Percentiles rank a stretch among this genome's conserved stretches.
These are phyloP conservation scores for Cadophora sp. DNA, from an alignment of 2,329 filamentous ascomycete species.

Conservation along the genomic window DNA sequence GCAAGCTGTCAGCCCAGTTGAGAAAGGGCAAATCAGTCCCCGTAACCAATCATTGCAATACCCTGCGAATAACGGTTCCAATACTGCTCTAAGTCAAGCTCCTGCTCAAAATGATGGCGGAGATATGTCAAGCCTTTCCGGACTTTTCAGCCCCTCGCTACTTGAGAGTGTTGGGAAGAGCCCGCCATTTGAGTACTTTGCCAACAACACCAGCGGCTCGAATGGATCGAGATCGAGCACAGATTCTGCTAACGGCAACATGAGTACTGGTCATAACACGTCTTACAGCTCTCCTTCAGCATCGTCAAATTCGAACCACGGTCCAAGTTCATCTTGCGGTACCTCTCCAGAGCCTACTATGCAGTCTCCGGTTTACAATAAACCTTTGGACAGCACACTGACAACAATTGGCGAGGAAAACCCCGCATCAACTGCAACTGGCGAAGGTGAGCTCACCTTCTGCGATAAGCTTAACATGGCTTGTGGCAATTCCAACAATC, in stretches of 20 bases:
- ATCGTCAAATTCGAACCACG: slow-evolving; percentile 66
- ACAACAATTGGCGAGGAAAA: slow-evolving; percentile 73
- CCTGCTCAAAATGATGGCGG: slow-evolving; percentile 34
- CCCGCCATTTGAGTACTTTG: slow-evolving; percentile 48
- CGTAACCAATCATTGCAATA: slow-evolving; percentile 37
- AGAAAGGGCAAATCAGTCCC: slow-evolving; percentile 37
- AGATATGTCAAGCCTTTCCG: slow-evolving; percentile 61
- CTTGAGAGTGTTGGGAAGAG: slow-evolving; percentile 53
- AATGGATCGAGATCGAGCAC: slow-evolving; percentile 53
- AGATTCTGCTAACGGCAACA: slow-evolving; percentile 39
- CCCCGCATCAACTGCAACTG: slow-evolving; percentile 46
- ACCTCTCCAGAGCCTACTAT: slow-evolving; percentile 80
- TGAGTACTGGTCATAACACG: slow-evolving; percentile 52
- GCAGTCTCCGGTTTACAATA: slow-evolving; percentile 68
- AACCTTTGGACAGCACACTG: slow-evolving; percentile 65
- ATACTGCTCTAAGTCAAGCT: slow-evolving; percentile 37
- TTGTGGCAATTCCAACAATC: slow-evolving; percentile 59
- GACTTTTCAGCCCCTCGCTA: slow-evolving; percentile 64
- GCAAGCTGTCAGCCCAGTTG: slow-evolving; percentile 33
- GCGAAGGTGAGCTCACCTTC: slow-evolving; percentile 58
- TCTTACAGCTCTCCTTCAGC: slow-evolving; percentile 70
- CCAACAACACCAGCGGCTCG: slow-evolving; percentile 50
- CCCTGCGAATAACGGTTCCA: slow-evolving; percentile 47
- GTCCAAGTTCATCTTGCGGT: slow-evolving; percentile 71
- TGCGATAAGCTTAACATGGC: slow-evolving; percentile 62